These are phyloP conservation scores for Eucalyptus tenuipes DNA, from an alignment of 345 rosid genomes.

Conservation along the genomic window DNA sequence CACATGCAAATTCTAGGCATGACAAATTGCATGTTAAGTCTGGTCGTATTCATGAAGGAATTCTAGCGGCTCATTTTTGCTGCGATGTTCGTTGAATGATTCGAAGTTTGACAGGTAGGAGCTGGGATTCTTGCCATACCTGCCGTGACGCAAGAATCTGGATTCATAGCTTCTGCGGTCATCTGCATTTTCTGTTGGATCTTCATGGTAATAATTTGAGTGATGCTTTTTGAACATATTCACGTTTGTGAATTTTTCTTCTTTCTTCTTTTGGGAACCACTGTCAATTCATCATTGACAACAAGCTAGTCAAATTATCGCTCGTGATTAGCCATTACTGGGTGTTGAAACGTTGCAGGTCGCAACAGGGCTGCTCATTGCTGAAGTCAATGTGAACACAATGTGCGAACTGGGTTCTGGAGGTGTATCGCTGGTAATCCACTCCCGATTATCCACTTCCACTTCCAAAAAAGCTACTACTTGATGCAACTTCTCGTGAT, in stretches of 20 bases:
- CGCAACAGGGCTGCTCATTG: slow-evolving; percentile 75
- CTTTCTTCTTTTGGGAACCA: neutral
- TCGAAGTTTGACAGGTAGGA: slow-evolving; percentile 44
- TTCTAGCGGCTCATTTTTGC: neutral
- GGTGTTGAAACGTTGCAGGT: slow-evolving; percentile 26
- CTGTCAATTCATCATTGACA: neutral
- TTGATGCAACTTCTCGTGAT: neutral
- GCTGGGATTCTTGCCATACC: slow-evolving; percentile 95
- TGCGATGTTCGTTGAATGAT: neutral
- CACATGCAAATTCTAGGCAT: neutral
- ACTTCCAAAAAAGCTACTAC: neutral
- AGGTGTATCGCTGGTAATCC: slow-evolving; percentile 72
- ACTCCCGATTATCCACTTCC: neutral
- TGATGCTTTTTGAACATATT: neutral
- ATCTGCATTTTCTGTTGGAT: slow-evolving; percentile 72
- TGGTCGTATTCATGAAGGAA: neutral
- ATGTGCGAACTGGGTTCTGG: slow-evolving; percentile 95
- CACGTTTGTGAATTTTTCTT: neutral
- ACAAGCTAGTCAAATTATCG: neutral
- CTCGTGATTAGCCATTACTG: neutral
- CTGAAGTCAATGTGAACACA: slow-evolving; percentile 85
- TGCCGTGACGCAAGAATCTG: slow-evolving; percentile 85
- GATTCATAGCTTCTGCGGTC: slow-evolving; percentile 73
- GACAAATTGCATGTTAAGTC: neutral
- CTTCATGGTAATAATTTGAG: slow-evolving; percentile 40